Percentiles rank a stretch among this genome's conserved stretches.
These are phyloP conservation scores for Colletotrichum karsti DNA, from an alignment of 2,329 filamentous ascomycete species.

Conservation along the genomic window DNA sequence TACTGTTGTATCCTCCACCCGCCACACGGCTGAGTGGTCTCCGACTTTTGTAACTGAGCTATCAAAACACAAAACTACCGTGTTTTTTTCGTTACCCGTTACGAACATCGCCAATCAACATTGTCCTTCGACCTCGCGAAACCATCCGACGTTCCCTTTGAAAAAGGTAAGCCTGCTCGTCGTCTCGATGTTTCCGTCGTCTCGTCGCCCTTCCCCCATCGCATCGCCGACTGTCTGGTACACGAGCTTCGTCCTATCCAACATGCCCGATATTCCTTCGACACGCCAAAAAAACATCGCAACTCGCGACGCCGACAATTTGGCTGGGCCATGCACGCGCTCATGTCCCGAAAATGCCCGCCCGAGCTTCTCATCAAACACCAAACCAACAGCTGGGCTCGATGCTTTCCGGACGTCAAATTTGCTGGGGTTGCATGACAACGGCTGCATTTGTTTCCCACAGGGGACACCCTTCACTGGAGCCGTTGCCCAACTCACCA, in stretches of 20 bases:
- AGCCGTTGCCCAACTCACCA: background rate
- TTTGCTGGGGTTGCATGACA: background rate
- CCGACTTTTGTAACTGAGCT: background rate
- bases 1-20: background rate
- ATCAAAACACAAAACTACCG: background rate
- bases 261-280: too few relatives aligned
- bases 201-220: background rate
- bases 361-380: background rate
- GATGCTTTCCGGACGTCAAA: background rate
- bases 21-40: background rate
- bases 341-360: background rate
- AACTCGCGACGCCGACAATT: background rate
- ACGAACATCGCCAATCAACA: background rate
- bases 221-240: background rate
- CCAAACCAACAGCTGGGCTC: background rate
- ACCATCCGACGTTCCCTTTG: constrained; percentile 6
- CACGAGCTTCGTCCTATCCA: constrained; percentile 7
- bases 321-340: background rate
- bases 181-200: background rate
- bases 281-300: background rate
- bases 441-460: constrained; percentile 2
- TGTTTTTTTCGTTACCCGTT: background rate
- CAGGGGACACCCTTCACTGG: constrained; percentile 8
- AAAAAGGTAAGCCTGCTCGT: constrained; percentile 9
- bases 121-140: background rate